These are phyloP conservation scores for Millerozyma miso DNA, from an alignment of 805 yeast species.

Conservation along the genomic window DNA sequence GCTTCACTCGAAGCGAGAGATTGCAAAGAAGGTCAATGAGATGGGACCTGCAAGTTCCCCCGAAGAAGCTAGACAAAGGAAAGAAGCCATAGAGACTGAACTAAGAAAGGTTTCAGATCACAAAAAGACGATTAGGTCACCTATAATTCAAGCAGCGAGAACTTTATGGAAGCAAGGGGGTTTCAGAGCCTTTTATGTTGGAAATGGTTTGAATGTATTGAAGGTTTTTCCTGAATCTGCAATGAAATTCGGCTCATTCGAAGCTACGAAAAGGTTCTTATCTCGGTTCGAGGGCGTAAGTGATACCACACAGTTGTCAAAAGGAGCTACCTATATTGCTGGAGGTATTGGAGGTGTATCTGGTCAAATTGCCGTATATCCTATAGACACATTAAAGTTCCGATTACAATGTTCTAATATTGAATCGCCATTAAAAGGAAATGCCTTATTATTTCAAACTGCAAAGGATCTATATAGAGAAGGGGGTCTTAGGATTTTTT, in stretches of 20 bases:
- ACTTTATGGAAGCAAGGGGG: slow-evolving; percentile 89
- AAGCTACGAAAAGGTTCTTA: slow-evolving; percentile 71
- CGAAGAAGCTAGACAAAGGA: slow-evolving; percentile 29
- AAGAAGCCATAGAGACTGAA: slow-evolving; percentile 25
- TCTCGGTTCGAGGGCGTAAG: slow-evolving; percentile 72
- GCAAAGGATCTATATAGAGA: slow-evolving; percentile 73
- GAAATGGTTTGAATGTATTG: slow-evolving; percentile 88
- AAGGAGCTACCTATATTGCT: slow-evolving; percentile 76
- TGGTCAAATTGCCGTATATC: slow-evolving; percentile 90
- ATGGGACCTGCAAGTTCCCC: slow-evolving; percentile 33
- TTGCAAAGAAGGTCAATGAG: slow-evolving; percentile 31
- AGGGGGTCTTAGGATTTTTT: slow-evolving; percentile 77
- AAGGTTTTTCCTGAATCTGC: slow-evolving; percentile 97
- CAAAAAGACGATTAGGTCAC: slow-evolving; percentile 58
- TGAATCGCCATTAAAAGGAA: slow-evolving; percentile 58
- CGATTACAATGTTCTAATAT: slow-evolving; percentile 89
- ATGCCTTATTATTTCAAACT: slow-evolving; percentile 56
- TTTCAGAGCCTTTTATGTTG: slow-evolving; percentile 81
- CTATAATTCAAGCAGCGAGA: slow-evolving; percentile 73
- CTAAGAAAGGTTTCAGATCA: slow-evolving; percentile 30
- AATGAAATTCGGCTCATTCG: slow-evolving; percentile 95
- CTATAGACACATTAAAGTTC: slow-evolving; percentile 91
- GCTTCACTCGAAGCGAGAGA: slow-evolving; percentile 50
- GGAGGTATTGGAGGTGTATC: slow-evolving; percentile 97
- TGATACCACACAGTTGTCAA: slow-evolving; percentile 67